Evolutionary conservation across 2,329 filamentous ascomycete species (phyloP), one percentile per base, ranked within the genome.

Genomic region (Diaporthe sp.): DNA sequence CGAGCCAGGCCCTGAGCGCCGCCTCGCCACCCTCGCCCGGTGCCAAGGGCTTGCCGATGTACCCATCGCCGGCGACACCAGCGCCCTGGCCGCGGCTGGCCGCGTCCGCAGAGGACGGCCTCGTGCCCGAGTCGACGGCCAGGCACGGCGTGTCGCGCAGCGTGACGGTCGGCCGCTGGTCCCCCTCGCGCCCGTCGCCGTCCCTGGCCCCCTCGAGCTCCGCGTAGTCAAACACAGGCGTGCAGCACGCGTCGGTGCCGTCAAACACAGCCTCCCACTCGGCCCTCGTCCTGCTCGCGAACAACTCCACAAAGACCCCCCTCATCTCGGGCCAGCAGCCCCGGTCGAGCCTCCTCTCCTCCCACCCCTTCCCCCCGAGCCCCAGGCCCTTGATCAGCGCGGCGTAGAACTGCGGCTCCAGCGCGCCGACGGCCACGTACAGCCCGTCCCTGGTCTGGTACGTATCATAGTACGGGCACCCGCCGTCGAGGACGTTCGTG

Each of bases 201-300:
- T 81, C 55, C 49, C 80, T 76, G 81, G 85, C 85, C n/a, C 82
- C 78, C 80, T 95, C 90, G 58, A 98, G 86, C 84, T 98, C 95
- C 0, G 79, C 81, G 78, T 95, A 94, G 46, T 92, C 92, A 57
- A 98, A 86, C 1, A 98, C 94, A 0, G 96, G 96, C n/a, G 94
- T 95, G 77, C 94, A 95, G 83, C 96, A 98, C 1, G 96, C 96
- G 85, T 98, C 96, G 0, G 94, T 97, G 15, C 94, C 94, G 82
- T 98, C 94, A 82, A 98, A 98, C 8, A 98, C 86, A 4, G 76
- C 82, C 84, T 98, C 96, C 96, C 96, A 98, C 82, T 98, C 93
- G 0, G 84, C 81, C 46, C 96, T 89, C 6, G 93, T 93, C 85
- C 92, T 95, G 59, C 86, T 83, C 82, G 88, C 91, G 83, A 98